Evolutionary conservation across 2,329 filamentous ascomycete genomes (phyloP), one percentile per base, ranked within the genome.

Genomic region (Neonectria coccinea): DNA sequence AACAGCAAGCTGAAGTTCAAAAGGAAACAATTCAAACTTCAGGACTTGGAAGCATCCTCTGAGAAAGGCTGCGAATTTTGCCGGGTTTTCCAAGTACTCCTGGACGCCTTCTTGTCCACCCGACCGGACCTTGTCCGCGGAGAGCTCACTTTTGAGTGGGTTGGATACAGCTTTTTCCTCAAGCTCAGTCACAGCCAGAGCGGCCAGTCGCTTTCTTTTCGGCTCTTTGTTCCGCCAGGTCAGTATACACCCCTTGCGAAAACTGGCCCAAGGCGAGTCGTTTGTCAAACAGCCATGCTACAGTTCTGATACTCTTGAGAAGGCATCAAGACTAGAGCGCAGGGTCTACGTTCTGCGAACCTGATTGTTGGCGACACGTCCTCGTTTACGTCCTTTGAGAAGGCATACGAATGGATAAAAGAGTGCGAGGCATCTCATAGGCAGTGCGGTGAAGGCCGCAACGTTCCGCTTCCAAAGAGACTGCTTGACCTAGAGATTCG

Each of bases 221-320:
- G 50, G 31, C 16, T 58, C 12, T 58, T 58, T 41, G n/a, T n/a
- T 27, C 55, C 55, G 14, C 12, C 16, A 50, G 55, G 55, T 58
- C 12, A 14, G 33, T 36, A 36, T 36, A 36, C 12, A 14, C 5
- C 9, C 11, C 3, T 27, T 39, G 7, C 10, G 4, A 29, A 29
- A 2, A 3, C 10, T 5, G 4, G 9, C 29, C 9, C 7, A 9
- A 29, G 7, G 7, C 16, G 18, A n/a, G 20, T 18, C 16, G 12
- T 50, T 57, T 25, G 29, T 20, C 11, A 50, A 31, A 18, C 3
- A 18, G 3, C 0, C 2, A 50, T 9, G 22, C 16, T 11, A 5
- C 33, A 16, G 33, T 36, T 36, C 33, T 41, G 44, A 39, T 48
- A 8, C 22, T 36, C 18, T 3, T 12, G 4, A 9, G 11, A n/a